Evolutionary conservation across 139 green algal genomes (phyloP).

Genomic region (Trebouxia sp.): DNA sequence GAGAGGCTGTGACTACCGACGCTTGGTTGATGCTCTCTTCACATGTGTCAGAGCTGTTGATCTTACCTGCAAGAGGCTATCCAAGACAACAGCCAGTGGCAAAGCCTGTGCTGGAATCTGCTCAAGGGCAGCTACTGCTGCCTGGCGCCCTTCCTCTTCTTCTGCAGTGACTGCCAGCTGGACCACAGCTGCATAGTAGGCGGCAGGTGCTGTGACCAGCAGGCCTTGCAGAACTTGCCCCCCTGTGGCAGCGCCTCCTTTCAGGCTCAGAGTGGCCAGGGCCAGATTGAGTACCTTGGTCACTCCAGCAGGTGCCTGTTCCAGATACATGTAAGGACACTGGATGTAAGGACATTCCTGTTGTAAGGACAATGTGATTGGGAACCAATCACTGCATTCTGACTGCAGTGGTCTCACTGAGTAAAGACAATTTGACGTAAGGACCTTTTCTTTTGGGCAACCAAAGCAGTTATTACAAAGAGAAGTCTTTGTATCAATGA

Average conservation of each 20-base stretch:
- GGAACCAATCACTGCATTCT: too few relatives aligned
- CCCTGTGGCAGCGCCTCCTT: slow-evolving; percentile 26
- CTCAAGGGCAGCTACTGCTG: slow-evolving; percentile 36
- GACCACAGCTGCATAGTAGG: slow-evolving; percentile 37
- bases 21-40: too few relatives aligned
- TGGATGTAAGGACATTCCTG: too few relatives aligned
- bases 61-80: background rate
- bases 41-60: background rate
- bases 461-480: too few relatives aligned
- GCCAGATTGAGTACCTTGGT: slow-evolving; percentile 38
- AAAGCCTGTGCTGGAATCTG: slow-evolving; percentile 22
- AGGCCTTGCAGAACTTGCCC: slow-evolving; percentile 40
- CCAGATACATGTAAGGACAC: background rate
- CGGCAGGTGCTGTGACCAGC: slow-evolving; percentile 32
- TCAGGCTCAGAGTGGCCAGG: slow-evolving; percentile 21
- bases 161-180: slow-evolving; percentile 33
- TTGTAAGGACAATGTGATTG: too few relatives aligned
- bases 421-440: too few relatives aligned
- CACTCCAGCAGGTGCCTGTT: background rate
- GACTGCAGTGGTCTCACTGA: too few relatives aligned
- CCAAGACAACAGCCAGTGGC: slow-evolving; percentile 16
- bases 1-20: too few relatives aligned
- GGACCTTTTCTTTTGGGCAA: too few relatives aligned
- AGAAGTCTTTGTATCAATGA: too few relatives aligned
- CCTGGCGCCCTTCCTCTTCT: background rate